These are phyloP conservation scores for Coemansia sp. DNA, from an alignment of 192 early-diverging fungal species.

Conservation along the genomic window DNA sequence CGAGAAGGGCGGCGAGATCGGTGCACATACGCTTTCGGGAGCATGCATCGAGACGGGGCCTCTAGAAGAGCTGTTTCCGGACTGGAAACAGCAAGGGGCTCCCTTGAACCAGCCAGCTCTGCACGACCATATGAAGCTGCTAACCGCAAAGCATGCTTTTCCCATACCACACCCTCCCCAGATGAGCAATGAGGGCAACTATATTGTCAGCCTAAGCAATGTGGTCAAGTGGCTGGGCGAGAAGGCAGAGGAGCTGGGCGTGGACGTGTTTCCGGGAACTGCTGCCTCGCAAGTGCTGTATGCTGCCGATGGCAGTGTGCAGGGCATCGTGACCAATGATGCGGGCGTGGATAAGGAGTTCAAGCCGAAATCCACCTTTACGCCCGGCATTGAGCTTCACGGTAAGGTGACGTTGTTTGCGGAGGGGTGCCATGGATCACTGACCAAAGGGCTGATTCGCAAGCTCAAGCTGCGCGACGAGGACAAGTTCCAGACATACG, in stretches of 20 bases:
- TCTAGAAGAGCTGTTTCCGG: slow-evolving; percentile 92
- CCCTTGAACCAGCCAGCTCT: slow-evolving; percentile 84
- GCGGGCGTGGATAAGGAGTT: slow-evolving; percentile 90
- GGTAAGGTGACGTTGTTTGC: slow-evolving; percentile 94
- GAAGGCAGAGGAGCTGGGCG: slow-evolving; percentile 92
- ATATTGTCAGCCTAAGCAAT: slow-evolving; percentile 92
- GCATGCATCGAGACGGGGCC: slow-evolving; percentile 92
- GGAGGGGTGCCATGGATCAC: slow-evolving; percentile 96
- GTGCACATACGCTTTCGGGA: slow-evolving; percentile 92
- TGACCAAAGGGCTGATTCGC: slow-evolving; percentile 85
- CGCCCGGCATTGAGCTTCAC: slow-evolving; percentile 92
- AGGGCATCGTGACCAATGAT: slow-evolving; percentile 92
- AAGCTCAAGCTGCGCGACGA: slow-evolving; percentile 90
- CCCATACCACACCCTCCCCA: slow-evolving; percentile 90
- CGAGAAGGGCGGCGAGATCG: slow-evolving; percentile 94
- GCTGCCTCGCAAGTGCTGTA: slow-evolving; percentile 92
- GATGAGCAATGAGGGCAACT: slow-evolving; percentile 96
- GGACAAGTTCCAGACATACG: slow-evolving; percentile 87
- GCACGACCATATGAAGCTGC: slow-evolving; percentile 79
- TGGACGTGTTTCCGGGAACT: slow-evolving; percentile 91
- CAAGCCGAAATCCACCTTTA: slow-evolving; percentile 84
- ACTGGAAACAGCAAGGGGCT: slow-evolving; percentile 95
- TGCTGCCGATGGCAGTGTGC: slow-evolving; percentile 86
- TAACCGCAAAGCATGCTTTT: slow-evolving; percentile 74
- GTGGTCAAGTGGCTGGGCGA: slow-evolving; percentile 96